Evolutionary conservation across 1,284 basidiomycete genomes (phyloP).

Genomic region (Puccinia triticina): DNA sequence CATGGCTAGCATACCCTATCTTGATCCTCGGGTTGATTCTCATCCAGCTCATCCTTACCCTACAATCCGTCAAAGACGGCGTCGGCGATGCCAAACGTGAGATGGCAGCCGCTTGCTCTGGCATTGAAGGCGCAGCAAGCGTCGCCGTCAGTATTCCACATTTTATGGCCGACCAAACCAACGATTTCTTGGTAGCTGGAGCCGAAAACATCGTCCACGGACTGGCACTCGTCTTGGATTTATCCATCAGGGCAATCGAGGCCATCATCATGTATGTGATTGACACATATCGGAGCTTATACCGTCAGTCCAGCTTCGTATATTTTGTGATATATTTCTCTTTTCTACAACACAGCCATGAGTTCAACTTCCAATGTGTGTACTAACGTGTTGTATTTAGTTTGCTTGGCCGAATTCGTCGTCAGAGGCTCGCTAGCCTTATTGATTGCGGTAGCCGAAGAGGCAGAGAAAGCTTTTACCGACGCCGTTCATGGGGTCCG

Average conservation of each 20-base stretch:
- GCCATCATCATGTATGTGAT: slow-evolving; percentile 56
- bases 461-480: slow-evolving; percentile 56
- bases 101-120: slow-evolving; percentile 54
- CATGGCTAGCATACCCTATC: slow-evolving; percentile 55
- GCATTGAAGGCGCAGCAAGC: slow-evolving; percentile 55
- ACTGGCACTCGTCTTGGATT: slow-evolving; percentile 54
- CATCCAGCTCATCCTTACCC: slow-evolving; percentile 54
- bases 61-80: slow-evolving; percentile 53
- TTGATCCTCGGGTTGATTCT: slow-evolving; percentile 57
- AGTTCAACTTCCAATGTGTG: background rate
- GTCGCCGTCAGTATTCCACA: slow-evolving; percentile 56
- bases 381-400: slow-evolving; percentile 46
- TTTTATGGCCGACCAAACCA: slow-evolving; percentile 55
- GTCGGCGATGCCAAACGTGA: slow-evolving; percentile 54
- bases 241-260: slow-evolving; percentile 57
- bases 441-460: slow-evolving; percentile 56
- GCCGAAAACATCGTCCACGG: slow-evolving; percentile 56
- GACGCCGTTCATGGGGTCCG: slow-evolving; percentile 54
- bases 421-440: slow-evolving; percentile 56
- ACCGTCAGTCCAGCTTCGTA: slow-evolving; percentile 54
- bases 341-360: background rate
- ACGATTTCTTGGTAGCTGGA: slow-evolving; percentile 53
- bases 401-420: slow-evolving; percentile 55
- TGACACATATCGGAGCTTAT: slow-evolving; percentile 57
- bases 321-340: background rate